These are phyloP conservation scores for Erythrobasidium hasegawianum DNA, from an alignment of 1,284 basidiomycete species.

Conservation along the genomic window DNA sequence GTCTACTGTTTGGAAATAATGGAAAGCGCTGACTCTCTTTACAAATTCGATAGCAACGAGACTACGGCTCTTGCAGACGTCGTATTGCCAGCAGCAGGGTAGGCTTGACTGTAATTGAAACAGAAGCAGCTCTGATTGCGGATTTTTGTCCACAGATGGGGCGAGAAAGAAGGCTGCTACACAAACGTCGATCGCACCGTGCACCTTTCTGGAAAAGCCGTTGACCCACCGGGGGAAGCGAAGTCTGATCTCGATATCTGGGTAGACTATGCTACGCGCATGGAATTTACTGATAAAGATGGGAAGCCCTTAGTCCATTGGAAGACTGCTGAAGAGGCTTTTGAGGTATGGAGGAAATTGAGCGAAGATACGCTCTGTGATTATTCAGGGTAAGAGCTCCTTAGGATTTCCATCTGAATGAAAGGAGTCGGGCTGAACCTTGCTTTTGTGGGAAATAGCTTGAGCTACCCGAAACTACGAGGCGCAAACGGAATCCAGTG, in stretches of 20 bases:
- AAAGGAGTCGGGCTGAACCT: neutral
- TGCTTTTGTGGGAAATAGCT: neutral
- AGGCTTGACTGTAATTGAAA: neutral
- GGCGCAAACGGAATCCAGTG: slow-evolving; percentile 17
- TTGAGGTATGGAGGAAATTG: slow-evolving; percentile 18
- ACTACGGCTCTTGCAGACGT: slow-evolving; percentile 22
- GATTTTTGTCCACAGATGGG: neutral
- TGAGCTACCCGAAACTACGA: slow-evolving; percentile 9
- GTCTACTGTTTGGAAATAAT: neutral
- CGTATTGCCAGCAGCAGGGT: slow-evolving; percentile 24
- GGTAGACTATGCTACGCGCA: slow-evolving; percentile 19
- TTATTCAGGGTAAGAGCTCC: slow-evolving; percentile 16
- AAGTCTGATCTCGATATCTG: slow-evolving; percentile 17
- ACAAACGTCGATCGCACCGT: slow-evolving; percentile 27
- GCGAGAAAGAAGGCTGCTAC: slow-evolving; percentile 8
- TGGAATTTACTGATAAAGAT: slow-evolving; percentile 19
- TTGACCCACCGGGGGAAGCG: slow-evolving; percentile 18
- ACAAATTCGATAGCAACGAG: slow-evolving; percentile 6
- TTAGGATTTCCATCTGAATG: neutral
- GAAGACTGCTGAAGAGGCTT: slow-evolving; percentile 17
- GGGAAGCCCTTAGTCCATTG: slow-evolving; percentile 9
- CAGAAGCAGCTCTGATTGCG: no score
- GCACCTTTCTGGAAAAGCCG: slow-evolving; percentile 18
- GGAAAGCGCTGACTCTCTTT: neutral
- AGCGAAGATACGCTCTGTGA: slow-evolving; percentile 11